phyloP scores from a whole-genome alignment of 2,329 filamentous ascomycete genomes.

The Huntiella omanensis region DNA sequence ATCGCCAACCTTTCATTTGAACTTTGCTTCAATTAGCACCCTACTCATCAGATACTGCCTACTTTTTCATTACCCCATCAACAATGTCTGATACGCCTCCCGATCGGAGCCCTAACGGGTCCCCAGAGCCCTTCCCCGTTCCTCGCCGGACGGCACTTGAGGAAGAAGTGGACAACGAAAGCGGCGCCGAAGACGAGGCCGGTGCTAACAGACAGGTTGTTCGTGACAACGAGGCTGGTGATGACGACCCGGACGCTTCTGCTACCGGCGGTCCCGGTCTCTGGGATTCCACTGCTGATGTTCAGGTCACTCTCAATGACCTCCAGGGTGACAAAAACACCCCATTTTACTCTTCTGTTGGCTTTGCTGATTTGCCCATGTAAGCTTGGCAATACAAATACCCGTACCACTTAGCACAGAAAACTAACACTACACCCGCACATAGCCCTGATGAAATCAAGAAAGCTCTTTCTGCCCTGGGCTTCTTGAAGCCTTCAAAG shows the following conservation, averaged over 20 bases:
- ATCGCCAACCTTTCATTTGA: too few relatives aligned
- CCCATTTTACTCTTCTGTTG: conserved; percentile 67
- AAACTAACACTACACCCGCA: conserved; percentile 5
- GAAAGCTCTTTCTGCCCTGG: conserved; percentile 59
- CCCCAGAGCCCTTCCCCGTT: too few relatives aligned
- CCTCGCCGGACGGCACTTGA: too few relatives aligned
- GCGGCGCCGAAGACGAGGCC: background rate
- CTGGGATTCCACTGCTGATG: conserved; percentile 61
- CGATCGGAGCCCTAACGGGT: too few relatives aligned
- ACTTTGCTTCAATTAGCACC: too few relatives aligned
- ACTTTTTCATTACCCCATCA: too few relatives aligned
- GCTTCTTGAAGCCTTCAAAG: conserved; percentile 90
- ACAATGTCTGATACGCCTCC: too few relatives aligned
- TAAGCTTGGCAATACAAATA: conserved; percentile 21
- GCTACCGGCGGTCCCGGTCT: conserved; percentile 32
- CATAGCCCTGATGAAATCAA: conserved; percentile 36
- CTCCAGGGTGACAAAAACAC: conserved; percentile 72
- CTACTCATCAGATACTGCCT: too few relatives aligned
- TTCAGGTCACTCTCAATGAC: conserved; percentile 83
- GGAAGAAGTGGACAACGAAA: too few relatives aligned
- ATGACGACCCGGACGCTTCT: conserved; percentile 15
- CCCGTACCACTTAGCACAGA: background rate
- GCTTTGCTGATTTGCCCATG: conserved; percentile 75
- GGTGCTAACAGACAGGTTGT: conserved; percentile 8
- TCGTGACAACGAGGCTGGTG: conserved; percentile 18